Evolutionary conservation across 371 early-diverging fungal genomes (phyloP).

Genomic region (Actinomucor elegans): DNA sequence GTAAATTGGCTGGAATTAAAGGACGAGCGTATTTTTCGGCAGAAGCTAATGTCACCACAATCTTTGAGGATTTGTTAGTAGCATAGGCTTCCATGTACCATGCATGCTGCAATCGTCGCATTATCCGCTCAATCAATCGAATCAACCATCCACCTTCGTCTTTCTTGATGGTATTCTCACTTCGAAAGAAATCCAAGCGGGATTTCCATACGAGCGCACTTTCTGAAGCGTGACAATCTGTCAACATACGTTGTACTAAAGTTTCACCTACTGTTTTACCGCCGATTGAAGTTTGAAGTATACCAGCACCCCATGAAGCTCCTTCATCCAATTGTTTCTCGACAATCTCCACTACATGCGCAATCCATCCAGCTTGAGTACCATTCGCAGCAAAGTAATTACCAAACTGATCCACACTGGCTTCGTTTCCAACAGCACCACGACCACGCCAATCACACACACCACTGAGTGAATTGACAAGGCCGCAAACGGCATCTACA

Average conservation of each 20-base stretch:
- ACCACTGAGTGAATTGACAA: constrained; percentile 84
- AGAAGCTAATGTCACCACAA: constrained; percentile 29
- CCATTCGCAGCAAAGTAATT: constrained; percentile 26
- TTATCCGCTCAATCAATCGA: constrained; percentile 63
- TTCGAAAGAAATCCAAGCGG: constrained; percentile 22
- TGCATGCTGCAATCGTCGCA: constrained; percentile 61
- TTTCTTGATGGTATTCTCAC: constrained; percentile 31
- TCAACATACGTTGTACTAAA: constrained; percentile 31
- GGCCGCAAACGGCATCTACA: constrained; percentile 90
- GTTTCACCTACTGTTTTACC: constrained; percentile 28
- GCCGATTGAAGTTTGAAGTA: constrained; percentile 20
- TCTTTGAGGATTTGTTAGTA: not conserved
- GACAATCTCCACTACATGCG: constrained; percentile 76
- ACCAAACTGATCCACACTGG: constrained; percentile 41
- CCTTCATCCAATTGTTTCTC: constrained; percentile 77
- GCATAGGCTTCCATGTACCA: constrained; percentile 64
- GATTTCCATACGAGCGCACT: constrained; percentile 27
- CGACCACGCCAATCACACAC: constrained; percentile 92
- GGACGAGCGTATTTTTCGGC: constrained; percentile 59
- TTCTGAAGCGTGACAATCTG: not conserved
- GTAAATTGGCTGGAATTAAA: constrained; percentile 53
- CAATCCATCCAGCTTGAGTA: constrained; percentile 71
- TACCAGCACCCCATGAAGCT: constrained; percentile 55
- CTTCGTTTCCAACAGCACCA: constrained; percentile 52
- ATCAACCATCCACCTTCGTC: constrained; percentile 82